Base-by-base conservation (phyloP, 495 filamentous ascomycete genomes). In the Penicillium cinerascens region DNA sequence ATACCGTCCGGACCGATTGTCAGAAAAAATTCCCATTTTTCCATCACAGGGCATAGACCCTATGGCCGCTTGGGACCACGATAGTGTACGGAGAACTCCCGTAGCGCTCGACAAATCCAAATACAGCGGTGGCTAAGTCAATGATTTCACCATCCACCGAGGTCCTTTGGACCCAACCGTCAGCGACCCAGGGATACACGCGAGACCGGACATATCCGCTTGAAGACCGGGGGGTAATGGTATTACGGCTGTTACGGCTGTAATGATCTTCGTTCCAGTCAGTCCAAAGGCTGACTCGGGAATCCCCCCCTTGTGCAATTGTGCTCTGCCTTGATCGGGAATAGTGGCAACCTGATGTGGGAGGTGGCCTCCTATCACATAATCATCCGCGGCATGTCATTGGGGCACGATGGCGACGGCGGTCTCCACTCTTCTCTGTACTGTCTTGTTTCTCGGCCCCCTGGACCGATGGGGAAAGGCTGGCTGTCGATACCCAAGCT, bases 81-180 rank as follows among this genome's bases (percentile, higher is more conserved):
- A 33, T 15, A 13, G 11, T 33, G 29, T 10, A 2, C 4, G 10
- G 29, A 13, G 29, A 13, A 33, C 29, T 10, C 29, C 29, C 29
- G 13, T 13, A n/a, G n/a, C n/a, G n/a, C n/a, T n/a, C n/a, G 29
- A 16, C n/a, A 18, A 39, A 18, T 39, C 37, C 18, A 42, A 29
- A 18, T 29, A 33, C 48, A 45, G 47, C n/a, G n/a, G n/a, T n/a
- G 38, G 42, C 40, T n/a, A 42, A 59, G 56, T 58, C 61, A 42
- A 64, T 64, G 55, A 64, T 61, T 55, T 59, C 55, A 64, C 51
- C 52, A 49, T 29, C 41, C 42, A 35, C 40, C 35, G 36, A 33
- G 44, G 26, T 46, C 15, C 43, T n/a, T 15, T 37, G 10, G 52
- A 43, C 45, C 35, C 41, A 44, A 44, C 18, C 25, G 11, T 23